Percentiles rank a stretch among this genome's conserved stretches.
phyloP scores from a whole-genome alignment of 2,329 filamentous ascomycete species.

The Sordariomycetes sp. region DNA sequence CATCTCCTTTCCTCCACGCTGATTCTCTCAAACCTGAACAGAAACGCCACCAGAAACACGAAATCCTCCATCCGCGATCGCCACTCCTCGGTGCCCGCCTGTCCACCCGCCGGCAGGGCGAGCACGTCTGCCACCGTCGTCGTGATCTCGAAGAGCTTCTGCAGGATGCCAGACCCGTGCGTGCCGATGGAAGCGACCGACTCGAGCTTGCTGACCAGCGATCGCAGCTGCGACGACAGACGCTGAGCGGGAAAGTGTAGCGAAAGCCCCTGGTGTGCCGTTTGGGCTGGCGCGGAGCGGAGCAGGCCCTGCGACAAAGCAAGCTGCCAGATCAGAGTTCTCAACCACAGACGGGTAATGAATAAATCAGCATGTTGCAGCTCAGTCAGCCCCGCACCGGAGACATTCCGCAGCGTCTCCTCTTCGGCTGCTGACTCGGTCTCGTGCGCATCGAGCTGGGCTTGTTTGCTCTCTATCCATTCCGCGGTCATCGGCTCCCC shows the following conservation, averaged over 20 bases:
- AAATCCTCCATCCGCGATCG: slow-evolving; percentile 41
- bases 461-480: slow-evolving; percentile 31
- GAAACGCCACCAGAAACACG: slow-evolving; percentile 38
- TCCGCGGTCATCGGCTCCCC: slow-evolving; percentile 14
- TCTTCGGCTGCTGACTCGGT: slow-evolving; percentile 12
- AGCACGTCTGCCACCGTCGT: slow-evolving; percentile 51
- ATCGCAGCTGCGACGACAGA: slow-evolving; percentile 27
- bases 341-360: slow-evolving; percentile 7
- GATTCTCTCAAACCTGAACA: slow-evolving; percentile 38
- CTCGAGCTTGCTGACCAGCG: slow-evolving; percentile 22
- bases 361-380: slow-evolving; percentile 11
- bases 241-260: slow-evolving; percentile 28
- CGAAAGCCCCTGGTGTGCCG: slow-evolving; percentile 25
- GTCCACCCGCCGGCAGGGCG: slow-evolving; percentile 34
- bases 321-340: slow-evolving; percentile 8
- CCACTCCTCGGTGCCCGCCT: slow-evolving; percentile 25
- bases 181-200: slow-evolving; percentile 36
- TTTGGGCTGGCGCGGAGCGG: slow-evolving; percentile 19
- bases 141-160: slow-evolving; percentile 52
- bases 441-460: slow-evolving; percentile 28
- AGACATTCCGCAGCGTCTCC: slow-evolving; percentile 6
- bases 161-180: slow-evolving; percentile 46
- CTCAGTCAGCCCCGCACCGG: slow-evolving; percentile 21
- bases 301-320: slow-evolving; percentile 20
- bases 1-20: slow-evolving; percentile 33